phyloP scores from a whole-genome alignment of 2,329 filamentous ascomycete genomes.

The Cladorrhinum sp. region DNA sequence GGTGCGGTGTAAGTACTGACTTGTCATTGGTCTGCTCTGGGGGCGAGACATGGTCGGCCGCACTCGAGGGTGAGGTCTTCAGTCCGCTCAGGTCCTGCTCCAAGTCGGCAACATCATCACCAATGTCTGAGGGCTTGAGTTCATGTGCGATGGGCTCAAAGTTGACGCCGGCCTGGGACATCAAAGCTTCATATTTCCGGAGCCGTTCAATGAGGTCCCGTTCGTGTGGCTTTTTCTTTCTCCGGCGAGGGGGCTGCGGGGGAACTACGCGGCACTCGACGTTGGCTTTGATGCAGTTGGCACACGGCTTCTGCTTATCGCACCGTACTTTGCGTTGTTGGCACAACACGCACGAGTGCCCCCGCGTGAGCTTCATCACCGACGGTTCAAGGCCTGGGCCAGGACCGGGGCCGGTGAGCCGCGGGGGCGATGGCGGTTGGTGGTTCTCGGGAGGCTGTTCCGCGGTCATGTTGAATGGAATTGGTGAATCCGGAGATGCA shows the following conservation, averaged over 20 bases:
- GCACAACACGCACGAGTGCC: conserved; percentile 67
- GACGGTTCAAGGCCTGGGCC: conserved; percentile 36
- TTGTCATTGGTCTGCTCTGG: conserved; percentile 26
- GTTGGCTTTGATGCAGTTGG: conserved; percentile 62
- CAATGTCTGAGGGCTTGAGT: conserved; percentile 40
- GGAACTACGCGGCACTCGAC: conserved; percentile 60
- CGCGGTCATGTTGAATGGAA: conserved; percentile 20
- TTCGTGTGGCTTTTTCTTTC: conserved; percentile 66
- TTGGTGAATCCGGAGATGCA: conserved; percentile 19
- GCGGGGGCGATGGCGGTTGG: conserved; percentile 32
- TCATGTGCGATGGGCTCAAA: conserved; percentile 65
- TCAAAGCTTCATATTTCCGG: conserved; percentile 63
- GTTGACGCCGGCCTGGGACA: conserved; percentile 63
- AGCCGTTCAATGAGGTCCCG: conserved; percentile 68
- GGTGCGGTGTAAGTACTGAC: conserved; percentile 23
- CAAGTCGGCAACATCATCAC: conserved; percentile 55
- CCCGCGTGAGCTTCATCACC: conserved; percentile 54
- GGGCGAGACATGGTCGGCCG: conserved; percentile 36
- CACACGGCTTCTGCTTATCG: conserved; percentile 69
- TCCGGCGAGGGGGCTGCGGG: conserved; percentile 54
- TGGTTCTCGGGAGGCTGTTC: conserved; percentile 24
- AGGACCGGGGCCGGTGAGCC: conserved; percentile 24
- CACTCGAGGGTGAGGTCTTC: conserved; percentile 50
- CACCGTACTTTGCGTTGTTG: conserved; percentile 75
- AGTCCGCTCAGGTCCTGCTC: conserved; percentile 55